These are phyloP conservation scores for Cicer yamashitae DNA, from an alignment of 306 rosid species.

Conservation along the genomic window DNA sequence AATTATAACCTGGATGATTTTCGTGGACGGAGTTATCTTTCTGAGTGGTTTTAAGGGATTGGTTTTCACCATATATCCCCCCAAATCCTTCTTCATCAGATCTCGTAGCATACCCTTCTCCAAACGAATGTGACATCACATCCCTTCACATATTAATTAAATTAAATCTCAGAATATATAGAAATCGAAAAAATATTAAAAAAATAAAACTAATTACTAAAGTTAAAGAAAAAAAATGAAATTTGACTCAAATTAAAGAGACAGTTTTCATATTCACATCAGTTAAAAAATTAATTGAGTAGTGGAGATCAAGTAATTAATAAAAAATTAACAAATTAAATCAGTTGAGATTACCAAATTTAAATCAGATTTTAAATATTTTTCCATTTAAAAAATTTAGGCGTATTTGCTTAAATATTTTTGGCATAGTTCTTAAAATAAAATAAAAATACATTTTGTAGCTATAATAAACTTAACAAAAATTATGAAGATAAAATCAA, in stretches of 20 bases:
- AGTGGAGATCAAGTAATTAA: too few relatives aligned
- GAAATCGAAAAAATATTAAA: neutral
- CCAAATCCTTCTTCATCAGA: constrained; percentile 93
- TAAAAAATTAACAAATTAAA: too few relatives aligned
- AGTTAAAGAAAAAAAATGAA: neutral
- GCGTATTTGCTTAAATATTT: too few relatives aligned
- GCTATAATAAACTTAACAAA: too few relatives aligned
- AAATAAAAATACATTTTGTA: too few relatives aligned
- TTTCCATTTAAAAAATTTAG: too few relatives aligned
- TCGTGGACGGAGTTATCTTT: constrained; percentile 54
- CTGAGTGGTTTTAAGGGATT: constrained; percentile 31
- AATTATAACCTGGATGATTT: constrained; percentile 66
- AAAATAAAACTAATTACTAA: neutral
- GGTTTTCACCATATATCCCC: constrained; percentile 63
- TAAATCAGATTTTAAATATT: too few relatives aligned
- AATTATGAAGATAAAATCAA: too few relatives aligned
- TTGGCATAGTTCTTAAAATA: too few relatives aligned
- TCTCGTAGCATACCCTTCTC: constrained; percentile 82
- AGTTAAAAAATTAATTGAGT: too few relatives aligned
- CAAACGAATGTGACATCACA: constrained; percentile 81
- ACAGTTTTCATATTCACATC: neutral
- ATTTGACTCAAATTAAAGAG: neutral
- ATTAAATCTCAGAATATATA: neutral
- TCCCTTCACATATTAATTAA: constrained; percentile 52
- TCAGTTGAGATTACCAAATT: too few relatives aligned